phyloP scores from a whole-genome alignment of 306 rosid genomes.

The Rosa lucieae region DNA sequence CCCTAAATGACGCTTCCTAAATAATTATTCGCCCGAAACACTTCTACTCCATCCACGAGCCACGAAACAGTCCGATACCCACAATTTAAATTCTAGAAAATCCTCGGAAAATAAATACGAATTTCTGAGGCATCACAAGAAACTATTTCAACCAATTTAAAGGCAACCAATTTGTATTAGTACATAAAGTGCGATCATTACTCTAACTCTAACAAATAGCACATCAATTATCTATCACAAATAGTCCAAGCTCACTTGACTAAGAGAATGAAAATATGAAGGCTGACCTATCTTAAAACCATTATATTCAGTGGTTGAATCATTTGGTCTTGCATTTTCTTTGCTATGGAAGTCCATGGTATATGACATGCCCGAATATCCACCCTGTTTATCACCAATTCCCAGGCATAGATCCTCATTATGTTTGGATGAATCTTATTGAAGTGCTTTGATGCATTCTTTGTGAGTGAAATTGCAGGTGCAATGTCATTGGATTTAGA shows the following conservation, averaged over 20 bases:
- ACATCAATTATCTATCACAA: not conserved
- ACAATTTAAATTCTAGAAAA: no score
- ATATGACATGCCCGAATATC: slow-evolving; percentile 40
- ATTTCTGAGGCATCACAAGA: no score
- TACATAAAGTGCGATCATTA: not conserved
- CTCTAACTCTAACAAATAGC: not conserved
- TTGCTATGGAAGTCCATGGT: slow-evolving; percentile 49
- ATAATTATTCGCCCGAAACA: no score
- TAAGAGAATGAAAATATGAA: not conserved
- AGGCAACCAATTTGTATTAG: no score
- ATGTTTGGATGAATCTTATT: no score
- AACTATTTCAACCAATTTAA: no score
- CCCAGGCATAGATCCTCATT: no score
- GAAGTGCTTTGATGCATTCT: slow-evolving; percentile 60
- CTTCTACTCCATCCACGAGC: no score
- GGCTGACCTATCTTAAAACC: slow-evolving; percentile 75
- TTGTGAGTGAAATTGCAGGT: slow-evolving; percentile 50
- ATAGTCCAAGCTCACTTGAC: not conserved
- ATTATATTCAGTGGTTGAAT: slow-evolving; percentile 76
- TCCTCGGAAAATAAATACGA: no score
- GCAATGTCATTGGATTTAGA: slow-evolving; percentile 38
- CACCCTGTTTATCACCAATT: no score
- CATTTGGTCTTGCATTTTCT: slow-evolving; percentile 50
- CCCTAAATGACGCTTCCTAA: no score
- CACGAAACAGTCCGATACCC: no score